phyloP scores from a whole-genome alignment of 129 eudicot species.

The Deinandra increscens region DNA sequence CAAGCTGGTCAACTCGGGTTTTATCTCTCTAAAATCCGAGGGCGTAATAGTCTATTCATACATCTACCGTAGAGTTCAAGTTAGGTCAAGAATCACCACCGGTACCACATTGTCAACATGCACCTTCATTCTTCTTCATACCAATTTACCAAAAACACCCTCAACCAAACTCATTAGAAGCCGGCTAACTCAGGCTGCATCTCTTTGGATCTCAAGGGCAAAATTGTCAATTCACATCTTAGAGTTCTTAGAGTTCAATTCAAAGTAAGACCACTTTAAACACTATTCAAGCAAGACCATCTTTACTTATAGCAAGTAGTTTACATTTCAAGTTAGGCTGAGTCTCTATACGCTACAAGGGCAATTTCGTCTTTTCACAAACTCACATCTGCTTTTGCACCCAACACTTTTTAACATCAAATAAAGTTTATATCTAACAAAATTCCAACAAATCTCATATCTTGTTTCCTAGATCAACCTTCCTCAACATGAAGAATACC shows the following conservation, averaged over 20 bases:
- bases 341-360: not conserved
- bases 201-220: conserved; percentile 19
- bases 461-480: conserved; percentile 18
- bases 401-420: conserved; percentile 29
- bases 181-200: not conserved
- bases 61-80: conserved; percentile 12
- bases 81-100: conserved; percentile 19
- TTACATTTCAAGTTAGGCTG: conserved; percentile 31
- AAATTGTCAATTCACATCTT: conserved; percentile 22
- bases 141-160: conserved; percentile 21
- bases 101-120: conserved; percentile 14
- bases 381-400: conserved; percentile 5
- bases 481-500: conserved; percentile 30
- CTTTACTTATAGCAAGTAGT: conserved; percentile 21
- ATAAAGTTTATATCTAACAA: conserved; percentile 40
- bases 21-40: not conserved
- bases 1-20: conserved; percentile 4
- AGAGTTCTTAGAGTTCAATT: conserved; percentile 11
- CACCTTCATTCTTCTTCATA: conserved; percentile 3
- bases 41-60: conserved; percentile 18
- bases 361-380: conserved; percentile 20
- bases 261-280: conserved; percentile 32
- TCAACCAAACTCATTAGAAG: conserved; percentile 6
- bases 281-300: conserved; percentile 31
- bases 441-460: conserved; percentile 17